A percentile compares a stretch with the other conserved stretches of the same genome.
Evolutionary conservation across 2,329 filamentous ascomycete genomes (phyloP).

Genomic region (Chaetomiaceae sp.): DNA sequence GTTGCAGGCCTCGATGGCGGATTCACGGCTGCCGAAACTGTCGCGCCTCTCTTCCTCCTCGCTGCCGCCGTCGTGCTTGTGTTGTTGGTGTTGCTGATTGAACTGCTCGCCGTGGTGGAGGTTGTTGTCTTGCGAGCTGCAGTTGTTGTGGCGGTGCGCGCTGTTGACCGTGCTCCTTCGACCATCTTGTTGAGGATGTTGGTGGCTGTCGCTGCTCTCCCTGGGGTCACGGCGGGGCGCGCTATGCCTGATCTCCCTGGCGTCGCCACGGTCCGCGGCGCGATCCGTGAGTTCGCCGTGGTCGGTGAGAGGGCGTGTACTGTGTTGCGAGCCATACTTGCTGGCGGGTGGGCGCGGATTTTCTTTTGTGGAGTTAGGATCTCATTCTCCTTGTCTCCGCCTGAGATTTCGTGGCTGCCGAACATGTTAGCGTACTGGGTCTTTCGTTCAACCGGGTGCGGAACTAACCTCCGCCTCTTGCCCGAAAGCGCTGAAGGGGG

Average conservation of each 20-base stretch:
- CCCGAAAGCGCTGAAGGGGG: constrained; percentile 29
- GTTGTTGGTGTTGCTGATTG: constrained; percentile 30
- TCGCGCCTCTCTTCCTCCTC: constrained; percentile 33
- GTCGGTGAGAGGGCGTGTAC: constrained; percentile 73
- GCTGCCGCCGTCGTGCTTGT: constrained; percentile 7
- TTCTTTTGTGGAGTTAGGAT: constrained; percentile 68
- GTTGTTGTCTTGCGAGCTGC: constrained; percentile 33
- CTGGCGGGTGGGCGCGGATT: constrained; percentile 43
- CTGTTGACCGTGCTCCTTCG: constrained; percentile 49
- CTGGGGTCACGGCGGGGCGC: constrained; percentile 57
- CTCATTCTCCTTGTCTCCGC: constrained; percentile 74
- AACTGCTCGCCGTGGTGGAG: constrained; percentile 32
- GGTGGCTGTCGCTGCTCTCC: constrained; percentile 48
- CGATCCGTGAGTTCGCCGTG: constrained; percentile 71
- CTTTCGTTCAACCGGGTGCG: constrained; percentile 13
- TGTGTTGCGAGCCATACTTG: constrained; percentile 41
- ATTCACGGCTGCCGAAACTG: constrained; percentile 36
- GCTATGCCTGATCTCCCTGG: constrained; percentile 50
- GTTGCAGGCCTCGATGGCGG: constrained; percentile 37
- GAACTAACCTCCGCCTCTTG: constrained; percentile 51
- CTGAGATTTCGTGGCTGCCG: constrained; percentile 57
- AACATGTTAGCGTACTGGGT: constrained; percentile 25
- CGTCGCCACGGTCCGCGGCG: constrained; percentile 44
- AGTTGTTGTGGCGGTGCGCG: constrained; percentile 22
- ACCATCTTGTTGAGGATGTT: constrained; percentile 54